Base-by-base conservation (phyloP, 2,329 filamentous ascomycete genomes). In the Stagonosporopsis cucurbitacearum region DNA sequence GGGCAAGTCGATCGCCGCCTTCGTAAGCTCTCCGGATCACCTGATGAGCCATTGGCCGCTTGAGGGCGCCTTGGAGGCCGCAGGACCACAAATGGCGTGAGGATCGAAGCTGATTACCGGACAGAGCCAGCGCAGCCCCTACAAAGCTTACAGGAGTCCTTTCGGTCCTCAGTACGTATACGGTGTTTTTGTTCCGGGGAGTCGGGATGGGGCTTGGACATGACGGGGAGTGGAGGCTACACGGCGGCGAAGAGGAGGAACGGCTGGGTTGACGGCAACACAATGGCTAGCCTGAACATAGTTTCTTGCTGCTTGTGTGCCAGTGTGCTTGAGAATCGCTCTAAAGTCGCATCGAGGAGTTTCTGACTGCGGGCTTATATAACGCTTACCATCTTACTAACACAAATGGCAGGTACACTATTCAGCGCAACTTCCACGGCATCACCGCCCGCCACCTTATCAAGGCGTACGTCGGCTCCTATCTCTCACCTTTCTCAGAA, bases 111-210 rank as follows among this genome's bases (percentile, higher is more conserved):
- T 70, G 57, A 70, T 43, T 1, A 4, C 6, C n/a, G 30, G 39
- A n/a, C 44, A 72, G 69, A 66, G 64, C 60, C 61, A 64, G 58
- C 70, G 77, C 20, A 71, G 69, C 50, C 66, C 67, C 30, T 80
- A 80, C 74, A 74, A 80, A 70, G 78, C 80, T 58, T 86, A 83
- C 75, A 75, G 79, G 74, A 84, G 82, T 71, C 81, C 80, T 53
- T 86, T 82, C 69, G 84, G 81, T 51, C 84, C 84, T 58, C 80
- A 83, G 84, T 87, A 80, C 74, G 76, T 75, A 64, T 47, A 60
- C 43, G 9, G 33, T 25, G 48, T 59, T 39, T 41, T 47, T 56
- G n/a, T 59, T 44, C 43, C 25, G 13, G 13, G 44, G 37, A 15
- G n/a, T 20, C 22, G n/a, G 32, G 53, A 45, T 40, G 33, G 44